Evolutionary conservation across 2,329 filamentous ascomycete species (phyloP).

Genomic region (Mycosphaerella arachidis): DNA sequence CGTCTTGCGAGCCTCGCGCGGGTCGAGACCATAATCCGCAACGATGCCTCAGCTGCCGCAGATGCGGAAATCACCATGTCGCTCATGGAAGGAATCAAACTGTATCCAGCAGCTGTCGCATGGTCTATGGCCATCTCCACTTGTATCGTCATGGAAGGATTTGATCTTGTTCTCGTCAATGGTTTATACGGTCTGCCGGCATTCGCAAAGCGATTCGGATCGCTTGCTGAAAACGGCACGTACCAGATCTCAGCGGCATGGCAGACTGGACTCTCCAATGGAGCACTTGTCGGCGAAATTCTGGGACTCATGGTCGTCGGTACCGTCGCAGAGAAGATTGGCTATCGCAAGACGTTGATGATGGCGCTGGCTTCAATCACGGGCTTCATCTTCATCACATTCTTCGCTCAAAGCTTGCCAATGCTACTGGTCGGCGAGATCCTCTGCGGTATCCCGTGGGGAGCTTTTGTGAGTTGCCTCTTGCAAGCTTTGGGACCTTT

Average conservation of each 20-base stretch:
- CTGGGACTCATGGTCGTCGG: constrained; percentile 46
- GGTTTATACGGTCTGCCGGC: constrained; percentile 59
- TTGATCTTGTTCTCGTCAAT: constrained; percentile 75
- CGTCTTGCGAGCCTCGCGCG: too few relatives aligned
- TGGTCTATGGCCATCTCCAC: constrained; percentile 88
- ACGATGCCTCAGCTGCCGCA: constrained; percentile 42
- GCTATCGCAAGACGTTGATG: constrained; percentile 45
- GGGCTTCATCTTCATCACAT: constrained; percentile 46
- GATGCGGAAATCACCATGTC: constrained; percentile 49
- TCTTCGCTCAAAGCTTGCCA: constrained; percentile 44
- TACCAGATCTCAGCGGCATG: constrained; percentile 39
- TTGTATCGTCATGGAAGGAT: constrained; percentile 87
- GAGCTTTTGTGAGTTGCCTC: constrained; percentile 34
- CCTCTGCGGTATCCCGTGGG: constrained; percentile 46
- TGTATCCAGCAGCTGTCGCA: constrained; percentile 80
- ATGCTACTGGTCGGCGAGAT: constrained; percentile 45
- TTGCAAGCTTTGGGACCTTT: too few relatives aligned
- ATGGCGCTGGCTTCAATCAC: constrained; percentile 40
- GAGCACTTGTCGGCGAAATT: constrained; percentile 43
- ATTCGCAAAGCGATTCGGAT: constrained; percentile 36
- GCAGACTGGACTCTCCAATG: constrained; percentile 47
- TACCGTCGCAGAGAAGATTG: constrained; percentile 44
- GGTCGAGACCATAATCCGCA: too few relatives aligned
- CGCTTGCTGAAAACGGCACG: constrained; percentile 33
- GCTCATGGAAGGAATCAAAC: constrained; percentile 67